Percentiles rank a stretch among this genome's conserved stretches.
These are phyloP conservation scores for Thielaviopsis populi DNA, from an alignment of 2,329 filamentous ascomycete genomes.

Conservation along the genomic window DNA sequence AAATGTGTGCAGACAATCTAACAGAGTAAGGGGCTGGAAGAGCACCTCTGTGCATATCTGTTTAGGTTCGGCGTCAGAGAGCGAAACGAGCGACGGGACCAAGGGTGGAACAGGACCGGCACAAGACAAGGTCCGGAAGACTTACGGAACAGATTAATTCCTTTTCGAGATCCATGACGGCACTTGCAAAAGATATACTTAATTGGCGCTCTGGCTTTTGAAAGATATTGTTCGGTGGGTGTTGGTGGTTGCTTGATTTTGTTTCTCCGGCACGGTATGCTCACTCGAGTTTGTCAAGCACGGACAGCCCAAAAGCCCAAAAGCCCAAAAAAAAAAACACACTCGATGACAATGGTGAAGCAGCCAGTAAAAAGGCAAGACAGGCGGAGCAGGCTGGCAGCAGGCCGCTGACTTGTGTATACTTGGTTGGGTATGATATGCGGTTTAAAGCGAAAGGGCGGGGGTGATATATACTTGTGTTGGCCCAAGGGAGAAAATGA, in stretches of 20 bases:
- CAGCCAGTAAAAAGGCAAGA: neutral
- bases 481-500: neutral
- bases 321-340: too few species aligned
- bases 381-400: neutral
- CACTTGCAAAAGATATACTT: neutral
- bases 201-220: too few species aligned
- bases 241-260: neutral
- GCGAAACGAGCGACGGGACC: constrained; percentile 2
- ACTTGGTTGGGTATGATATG: neutral
- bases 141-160: constrained; percentile 90
- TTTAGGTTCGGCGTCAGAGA: constrained; percentile 1
- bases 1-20: constrained; percentile 90
- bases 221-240: neutral
- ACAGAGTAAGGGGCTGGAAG: constrained; percentile 76
- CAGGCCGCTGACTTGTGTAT: neutral
- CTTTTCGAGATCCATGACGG: constrained; percentile 59
- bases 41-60: constrained; percentile 95
- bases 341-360: neutral
- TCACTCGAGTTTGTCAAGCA: neutral
- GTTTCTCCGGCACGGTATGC: neutral
- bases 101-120: neutral
- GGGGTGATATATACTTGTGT: neutral
- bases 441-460: neutral
- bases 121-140: constrained; percentile 20
- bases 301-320: neutral